Evolutionary conservation across 495 filamentous ascomycete genomes (phyloP).

Genomic region (Penicillium canescens): DNA sequence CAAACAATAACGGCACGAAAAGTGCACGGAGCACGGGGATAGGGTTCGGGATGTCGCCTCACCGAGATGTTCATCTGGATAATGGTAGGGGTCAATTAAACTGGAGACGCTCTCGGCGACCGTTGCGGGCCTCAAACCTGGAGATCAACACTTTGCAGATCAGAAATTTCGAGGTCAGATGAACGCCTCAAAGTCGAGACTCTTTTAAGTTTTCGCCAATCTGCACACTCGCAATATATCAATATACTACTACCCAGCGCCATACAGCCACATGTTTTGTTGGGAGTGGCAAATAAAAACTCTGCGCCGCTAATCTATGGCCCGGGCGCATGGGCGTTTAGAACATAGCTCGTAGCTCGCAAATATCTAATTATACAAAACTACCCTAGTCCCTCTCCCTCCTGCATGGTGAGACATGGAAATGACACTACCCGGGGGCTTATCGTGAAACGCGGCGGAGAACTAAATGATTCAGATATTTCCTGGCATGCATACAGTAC

Average conservation of each 20-base stretch:
- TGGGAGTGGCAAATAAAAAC: constrained; percentile 12
- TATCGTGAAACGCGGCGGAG: constrained; percentile 7
- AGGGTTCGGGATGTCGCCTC: constrained; percentile 21
- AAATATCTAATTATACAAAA: too few relatives aligned
- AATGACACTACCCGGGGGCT: constrained; percentile 4
- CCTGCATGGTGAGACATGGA: constrained; percentile 8
- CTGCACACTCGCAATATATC: too few relatives aligned
- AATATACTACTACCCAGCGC: background rate
- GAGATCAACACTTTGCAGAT: too few relatives aligned
- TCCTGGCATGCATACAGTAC: background rate
- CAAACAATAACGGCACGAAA: constrained; percentile 9
- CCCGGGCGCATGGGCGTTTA: constrained; percentile 7
- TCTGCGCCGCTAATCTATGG: constrained; percentile 7
- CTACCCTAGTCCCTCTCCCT: background rate
- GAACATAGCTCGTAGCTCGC: background rate
- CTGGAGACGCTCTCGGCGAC: too few relatives aligned
- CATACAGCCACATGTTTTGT: constrained; percentile 9
- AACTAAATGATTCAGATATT: constrained; percentile 5
- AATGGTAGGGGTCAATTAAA: background rate
- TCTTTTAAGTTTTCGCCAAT: too few relatives aligned
- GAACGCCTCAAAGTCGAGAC: constrained; percentile 11
- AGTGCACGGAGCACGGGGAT: constrained; percentile 20
- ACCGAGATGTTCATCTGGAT: constrained; percentile 10
- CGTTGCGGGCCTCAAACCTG: too few relatives aligned
- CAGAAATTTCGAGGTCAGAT: too few relatives aligned